Percentiles rank a stretch among this genome's conserved stretches.
phyloP scores from a whole-genome alignment of 495 filamentous ascomycete species.

The Halenospora varia region DNA sequence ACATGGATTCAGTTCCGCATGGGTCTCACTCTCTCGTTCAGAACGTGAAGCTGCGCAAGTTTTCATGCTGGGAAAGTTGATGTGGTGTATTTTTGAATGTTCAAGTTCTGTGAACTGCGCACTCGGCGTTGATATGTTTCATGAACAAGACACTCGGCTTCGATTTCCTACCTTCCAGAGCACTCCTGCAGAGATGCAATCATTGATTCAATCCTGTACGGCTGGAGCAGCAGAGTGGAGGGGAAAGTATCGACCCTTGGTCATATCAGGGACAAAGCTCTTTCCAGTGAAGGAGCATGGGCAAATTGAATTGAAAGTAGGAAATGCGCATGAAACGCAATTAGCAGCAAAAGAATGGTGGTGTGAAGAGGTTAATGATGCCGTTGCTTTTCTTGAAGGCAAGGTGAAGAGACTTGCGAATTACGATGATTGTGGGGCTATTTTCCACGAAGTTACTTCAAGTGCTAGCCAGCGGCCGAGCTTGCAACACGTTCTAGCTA shows the following conservation, averaged over 20 bases:
- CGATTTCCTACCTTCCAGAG: not conserved
- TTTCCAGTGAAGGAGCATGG: not conserved
- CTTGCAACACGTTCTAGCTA: constrained; percentile 1
- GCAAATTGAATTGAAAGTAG: not conserved
- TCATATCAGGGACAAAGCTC: not conserved
- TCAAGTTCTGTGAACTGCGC: not conserved
- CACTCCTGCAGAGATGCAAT: not conserved
- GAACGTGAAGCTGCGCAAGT: constrained; percentile 47
- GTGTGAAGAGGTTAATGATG: not conserved
- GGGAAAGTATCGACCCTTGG: constrained; percentile 1
- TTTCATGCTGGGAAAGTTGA: constrained; percentile 47
- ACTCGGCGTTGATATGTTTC: not conserved
- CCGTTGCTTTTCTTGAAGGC: constrained; percentile 2
- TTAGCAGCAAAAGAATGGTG: constrained; percentile 1
- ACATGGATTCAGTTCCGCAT: constrained; percentile 6
- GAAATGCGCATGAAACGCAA: constrained; percentile 1
- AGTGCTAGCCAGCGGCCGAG: constrained; percentile 6
- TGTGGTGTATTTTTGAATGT: constrained; percentile 50
- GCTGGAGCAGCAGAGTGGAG: constrained; percentile 1
- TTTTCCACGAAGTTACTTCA: not conserved
- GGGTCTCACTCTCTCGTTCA: constrained; percentile 25
- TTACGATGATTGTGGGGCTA: not conserved
- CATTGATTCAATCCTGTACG: not conserved
- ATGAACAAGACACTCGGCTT: not conserved
- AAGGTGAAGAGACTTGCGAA: not conserved